These are phyloP conservation scores for Pezicula radicicola DNA, from an alignment of 2,329 filamentous ascomycete genomes.

Conservation along the genomic window DNA sequence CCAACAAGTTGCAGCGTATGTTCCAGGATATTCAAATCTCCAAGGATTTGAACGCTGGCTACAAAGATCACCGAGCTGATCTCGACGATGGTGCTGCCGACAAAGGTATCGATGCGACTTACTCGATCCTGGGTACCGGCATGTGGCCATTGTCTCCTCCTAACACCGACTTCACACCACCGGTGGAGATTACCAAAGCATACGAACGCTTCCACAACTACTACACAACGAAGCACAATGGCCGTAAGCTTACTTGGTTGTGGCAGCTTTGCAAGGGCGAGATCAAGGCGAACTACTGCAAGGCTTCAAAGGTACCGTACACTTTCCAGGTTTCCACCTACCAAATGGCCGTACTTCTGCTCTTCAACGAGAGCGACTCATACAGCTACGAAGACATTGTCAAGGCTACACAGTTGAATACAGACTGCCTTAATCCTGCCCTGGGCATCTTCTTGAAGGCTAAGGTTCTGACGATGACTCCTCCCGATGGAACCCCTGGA, in stretches of 20 bases:
- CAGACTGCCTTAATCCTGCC: slow-evolving; percentile 83
- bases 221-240: slow-evolving; percentile 95
- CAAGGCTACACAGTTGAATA: slow-evolving; percentile 73
- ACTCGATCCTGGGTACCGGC: slow-evolving; percentile 90
- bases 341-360: slow-evolving; percentile 91
- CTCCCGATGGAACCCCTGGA: slow-evolving; percentile 72
- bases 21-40: slow-evolving; percentile 99
- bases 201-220: slow-evolving; percentile 88
- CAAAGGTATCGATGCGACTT: slow-evolving; percentile 78
- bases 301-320: slow-evolving; percentile 83
- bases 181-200: slow-evolving; percentile 78
- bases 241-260: slow-evolving; percentile 94
- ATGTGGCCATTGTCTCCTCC: slow-evolving; percentile 95
- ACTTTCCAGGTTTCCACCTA: slow-evolving; percentile 97
- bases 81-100: slow-evolving; percentile 60
- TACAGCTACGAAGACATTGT: slow-evolving; percentile 86
- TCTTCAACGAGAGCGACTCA: slow-evolving; percentile 90
- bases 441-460: slow-evolving; percentile 87
- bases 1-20: slow-evolving; percentile 99
- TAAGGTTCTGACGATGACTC: slow-evolving; percentile 74
- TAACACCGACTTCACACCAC: slow-evolving; percentile 84
- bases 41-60: slow-evolving; percentile 90
- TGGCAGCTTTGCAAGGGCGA: slow-evolving; percentile 99
- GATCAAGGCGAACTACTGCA: slow-evolving; percentile 90
- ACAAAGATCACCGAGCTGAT: slow-evolving; percentile 72